A percentile compares a stretch with the other conserved stretches of the same genome.
These are phyloP conservation scores for Whalleya microplaca DNA, from an alignment of 2,329 filamentous ascomycete species.

Conservation along the genomic window DNA sequence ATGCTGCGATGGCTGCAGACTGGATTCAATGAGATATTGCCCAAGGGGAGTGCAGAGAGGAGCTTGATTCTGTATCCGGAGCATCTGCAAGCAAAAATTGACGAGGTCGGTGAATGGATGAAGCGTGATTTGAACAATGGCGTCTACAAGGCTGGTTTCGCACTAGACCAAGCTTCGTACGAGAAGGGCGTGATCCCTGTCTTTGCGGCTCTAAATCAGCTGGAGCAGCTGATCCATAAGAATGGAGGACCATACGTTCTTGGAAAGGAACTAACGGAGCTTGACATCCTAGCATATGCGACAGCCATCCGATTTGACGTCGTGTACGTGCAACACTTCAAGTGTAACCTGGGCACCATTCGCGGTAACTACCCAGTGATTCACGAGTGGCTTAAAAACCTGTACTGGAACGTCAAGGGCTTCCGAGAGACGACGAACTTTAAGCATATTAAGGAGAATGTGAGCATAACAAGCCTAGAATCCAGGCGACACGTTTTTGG, in stretches of 20 bases:
- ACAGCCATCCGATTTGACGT: conserved; percentile 64
- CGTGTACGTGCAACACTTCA: conserved; percentile 69
- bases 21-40: conserved; percentile 55
- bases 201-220: conserved; percentile 62
- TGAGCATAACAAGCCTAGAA: conserved; percentile 12
- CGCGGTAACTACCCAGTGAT: conserved; percentile 63
- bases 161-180: conserved; percentile 57
- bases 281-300: conserved; percentile 61
- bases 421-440: conserved; percentile 66
- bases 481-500: background rate
- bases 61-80: conserved; percentile 57
- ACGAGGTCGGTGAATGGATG: conserved; percentile 56
- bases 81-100: conserved; percentile 52
- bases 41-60: conserved; percentile 40
- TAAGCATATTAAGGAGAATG: conserved; percentile 69
- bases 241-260: conserved; percentile 57
- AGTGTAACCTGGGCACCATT: conserved; percentile 65
- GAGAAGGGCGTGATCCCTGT: conserved; percentile 56
- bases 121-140: conserved; percentile 60
- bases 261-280: conserved; percentile 58
- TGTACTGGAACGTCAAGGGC: conserved; percentile 60
- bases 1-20: conserved; percentile 61
- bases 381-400: conserved; percentile 61
- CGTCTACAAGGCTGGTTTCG: conserved; percentile 67
- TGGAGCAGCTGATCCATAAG: conserved; percentile 50